Evolutionary conservation across 2,329 filamentous ascomycete species (phyloP).

Genomic region (Colletotrichum sp.): DNA sequence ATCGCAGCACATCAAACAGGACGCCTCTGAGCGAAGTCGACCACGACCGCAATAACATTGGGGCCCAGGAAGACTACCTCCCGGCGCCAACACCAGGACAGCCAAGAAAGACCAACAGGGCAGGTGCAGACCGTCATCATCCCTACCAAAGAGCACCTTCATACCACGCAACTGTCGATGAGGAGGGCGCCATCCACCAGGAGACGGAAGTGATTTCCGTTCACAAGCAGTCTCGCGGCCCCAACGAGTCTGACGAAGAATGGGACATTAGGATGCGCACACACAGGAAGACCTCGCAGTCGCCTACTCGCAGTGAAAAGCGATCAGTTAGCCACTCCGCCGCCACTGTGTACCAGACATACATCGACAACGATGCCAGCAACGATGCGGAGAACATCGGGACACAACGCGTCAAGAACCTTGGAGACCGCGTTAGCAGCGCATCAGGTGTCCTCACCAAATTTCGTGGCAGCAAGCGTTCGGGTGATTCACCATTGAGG

Average conservation of each 20-base stretch:
- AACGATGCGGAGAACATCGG: constrained; percentile 77
- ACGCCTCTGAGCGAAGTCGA: constrained; percentile 94
- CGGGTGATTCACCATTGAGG: constrained; percentile 54
- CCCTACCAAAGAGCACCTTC: constrained; percentile 68
- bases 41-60: constrained; percentile 72
- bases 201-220: constrained; percentile 67
- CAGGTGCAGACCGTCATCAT: constrained; percentile 78
- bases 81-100: constrained; percentile 96
- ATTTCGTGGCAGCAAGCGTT: constrained; percentile 66
- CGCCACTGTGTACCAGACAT: constrained; percentile 67
- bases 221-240: constrained; percentile 64
- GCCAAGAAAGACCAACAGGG: constrained; percentile 84
- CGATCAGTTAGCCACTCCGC: constrained; percentile 80
- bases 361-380: constrained; percentile 69
- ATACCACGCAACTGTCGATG: constrained; percentile 46
- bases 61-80: constrained; percentile 86
- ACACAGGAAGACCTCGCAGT: constrained; percentile 68
- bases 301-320: constrained; percentile 65
- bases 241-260: constrained; percentile 83
- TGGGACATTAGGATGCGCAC: constrained; percentile 76
- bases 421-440: constrained; percentile 57
- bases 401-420: constrained; percentile 61
- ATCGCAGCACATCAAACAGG: constrained; percentile 75
- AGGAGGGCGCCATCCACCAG: constrained; percentile 58
- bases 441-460: constrained; percentile 66